Base-by-base conservation (phyloP, 1,284 basidiomycete species). In the Ganoderma lingzhi region DNA sequence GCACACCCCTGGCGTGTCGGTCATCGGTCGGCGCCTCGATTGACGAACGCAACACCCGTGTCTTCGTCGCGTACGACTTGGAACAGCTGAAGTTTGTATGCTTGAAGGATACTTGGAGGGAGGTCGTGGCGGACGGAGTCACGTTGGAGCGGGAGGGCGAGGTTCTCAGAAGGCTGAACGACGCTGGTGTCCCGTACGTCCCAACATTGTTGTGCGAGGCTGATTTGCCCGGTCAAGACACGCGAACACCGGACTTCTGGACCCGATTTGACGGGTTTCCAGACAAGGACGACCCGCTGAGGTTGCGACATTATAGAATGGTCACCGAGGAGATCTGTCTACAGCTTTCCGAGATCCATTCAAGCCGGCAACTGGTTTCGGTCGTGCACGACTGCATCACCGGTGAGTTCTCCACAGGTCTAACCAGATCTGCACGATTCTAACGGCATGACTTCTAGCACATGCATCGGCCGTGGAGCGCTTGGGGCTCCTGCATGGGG, bases 21-120 rank as follows among this genome's bases (percentile, higher is more conserved):
- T 10, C 17, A 2, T 59, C 56, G n/a, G 35, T 12, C 2, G 23
- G 23, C 23, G 17, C 15, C 1, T 28, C 51, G 17, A 19, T 53
- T 9, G 37, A 48, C 42, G 28, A 23, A 3, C 68, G 68, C 23
- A 64, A 37, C 12, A 64, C 58, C 30, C 62, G 63, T 10, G 37
- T 45, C 23, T 70, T 58, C 59, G 42, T 70, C 12, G 69, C 65
- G 23, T 58, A 62, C 19, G 65, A 70, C 44, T 28, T 48, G 62
- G 15, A 17, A 12, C 55, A 42, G n/a, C 30, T 10, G 4, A n/a
- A 55, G 41, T 62, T 71, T 28, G 66, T 68, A 8, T 68, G 65
- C 41, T 65, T 71, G 28, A 68, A 68, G 62, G 70, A 68, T 28
- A 42, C 62, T 3, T 71, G 70, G 70, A 59, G 70, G 30, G 37